phyloP scores from a whole-genome alignment of 257 asterid species.

The Echium plantagineum region DNA sequence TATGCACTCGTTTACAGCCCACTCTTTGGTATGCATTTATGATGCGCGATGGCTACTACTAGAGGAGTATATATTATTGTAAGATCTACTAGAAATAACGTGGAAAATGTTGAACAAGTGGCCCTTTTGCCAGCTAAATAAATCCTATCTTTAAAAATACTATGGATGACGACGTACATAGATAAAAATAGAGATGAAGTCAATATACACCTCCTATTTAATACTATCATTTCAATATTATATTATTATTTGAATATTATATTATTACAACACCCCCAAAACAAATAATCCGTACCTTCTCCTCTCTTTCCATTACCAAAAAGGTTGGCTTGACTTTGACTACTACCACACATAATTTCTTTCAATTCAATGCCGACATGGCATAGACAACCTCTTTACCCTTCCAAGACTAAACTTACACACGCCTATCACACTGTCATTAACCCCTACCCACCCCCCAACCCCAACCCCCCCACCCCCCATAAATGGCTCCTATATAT shows the following conservation, averaged over 20 bases:
- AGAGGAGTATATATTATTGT: not conserved
- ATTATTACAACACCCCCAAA: no score
- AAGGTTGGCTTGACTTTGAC: constrained; percentile 44
- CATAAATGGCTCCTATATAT: not conserved
- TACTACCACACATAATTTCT: constrained; percentile 11
- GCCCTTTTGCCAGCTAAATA: not conserved
- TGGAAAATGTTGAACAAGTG: constrained; percentile 37
- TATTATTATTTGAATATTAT: no score
- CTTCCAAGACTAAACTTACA: not conserved
- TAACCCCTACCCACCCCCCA: not conserved
- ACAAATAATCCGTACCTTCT: not conserved
- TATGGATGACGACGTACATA: not conserved
- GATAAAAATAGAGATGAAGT: not conserved
- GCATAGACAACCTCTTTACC: constrained; percentile 10
- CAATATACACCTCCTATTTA: not conserved
- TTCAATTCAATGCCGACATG: constrained; percentile 14
- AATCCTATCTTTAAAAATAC: not conserved
- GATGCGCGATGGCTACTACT: no score
- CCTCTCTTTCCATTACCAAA: constrained; percentile 2
- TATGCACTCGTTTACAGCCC: not conserved
- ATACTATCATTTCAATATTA: not conserved
- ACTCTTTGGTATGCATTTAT: not conserved
- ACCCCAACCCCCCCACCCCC: not conserved
- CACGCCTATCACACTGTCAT: not conserved
- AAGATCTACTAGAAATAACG: constrained; percentile 10